Base-by-base conservation (phyloP, 768 basidiomycete genomes). In the Leucosporidium yakuticum region DNA sequence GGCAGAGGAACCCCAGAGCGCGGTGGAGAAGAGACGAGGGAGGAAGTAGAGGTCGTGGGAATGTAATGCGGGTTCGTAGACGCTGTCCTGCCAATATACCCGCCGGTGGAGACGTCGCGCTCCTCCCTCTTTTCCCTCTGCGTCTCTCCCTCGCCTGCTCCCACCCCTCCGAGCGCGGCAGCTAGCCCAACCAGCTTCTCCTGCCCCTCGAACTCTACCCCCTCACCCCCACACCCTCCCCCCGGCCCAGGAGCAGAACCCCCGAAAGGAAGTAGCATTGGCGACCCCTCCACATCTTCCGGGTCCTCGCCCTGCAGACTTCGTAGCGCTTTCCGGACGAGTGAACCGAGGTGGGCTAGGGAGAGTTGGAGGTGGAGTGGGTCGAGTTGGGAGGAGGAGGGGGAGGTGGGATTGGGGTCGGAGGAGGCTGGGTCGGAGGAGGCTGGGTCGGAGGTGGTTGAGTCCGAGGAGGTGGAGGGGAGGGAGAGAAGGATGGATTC, bases 401-500 rank as follows among this genome's bases (percentile, higher is more conserved):
- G 21, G 5, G 71, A 60, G 48, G 62, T 60, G 23, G 36, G 21
- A 2, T 64, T 4, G 77, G 75, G 3, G 79, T 76, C 47, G 77
- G 76, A 2, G 74, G 76, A 4, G 78, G 77, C 60, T 75, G 79
- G 77, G 14, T 36, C 34, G 3, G 39, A 44, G 39, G 39, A 53
- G 49, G 55, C 7, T 36, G 62, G 39, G 17, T 47, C 21, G 4
- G 71, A 60, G 39, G 59, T 57, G n/a, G 49, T 19, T 4, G 67
- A 8, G 77, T 74, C 4, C 78, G 77, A 39, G 77, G 76, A 4
- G 74, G 76, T 5, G 78, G 77, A 60, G 76, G 79, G 77, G 9
- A 65, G 60, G 23, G 64, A 53, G 36, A 71, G 59, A 36, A 97
- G 84, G 15, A 97, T 83, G 17, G 83, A 80, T 76, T 97, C 93